Evolutionary conservation across 768 basidiomycete species (phyloP).

Genomic region (Sutorius australiensis): DNA sequence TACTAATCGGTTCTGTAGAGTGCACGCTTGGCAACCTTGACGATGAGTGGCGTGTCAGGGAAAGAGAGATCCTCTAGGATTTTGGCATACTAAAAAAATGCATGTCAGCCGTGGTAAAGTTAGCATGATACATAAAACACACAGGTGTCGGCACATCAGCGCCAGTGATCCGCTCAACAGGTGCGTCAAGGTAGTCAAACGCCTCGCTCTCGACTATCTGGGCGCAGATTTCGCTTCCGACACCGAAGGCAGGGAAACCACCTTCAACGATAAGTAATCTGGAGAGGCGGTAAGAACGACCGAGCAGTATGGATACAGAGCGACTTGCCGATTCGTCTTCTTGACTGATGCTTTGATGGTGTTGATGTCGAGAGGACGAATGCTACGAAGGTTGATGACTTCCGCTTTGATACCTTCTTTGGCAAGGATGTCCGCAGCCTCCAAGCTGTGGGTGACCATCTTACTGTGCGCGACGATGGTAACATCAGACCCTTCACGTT

Average conservation of each 20-base stretch:
- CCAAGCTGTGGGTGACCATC: conserved; percentile 93
- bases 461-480: conserved; percentile 98
- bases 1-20: conserved; percentile 82
- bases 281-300: conserved; percentile 3
- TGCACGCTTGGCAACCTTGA: conserved; percentile 92
- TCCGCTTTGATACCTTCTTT: conserved; percentile 98
- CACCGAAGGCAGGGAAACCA: conserved; percentile 98
- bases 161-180: conserved; percentile 96
- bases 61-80: conserved; percentile 88
- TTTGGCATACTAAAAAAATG: conserved; percentile 68
- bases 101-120: conserved; percentile 8
- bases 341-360: conserved; percentile 97
- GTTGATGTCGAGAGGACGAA: conserved; percentile 95
- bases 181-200: conserved; percentile 97
- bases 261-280: conserved; percentile 94
- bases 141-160: conserved; percentile 97
- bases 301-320: neutral
- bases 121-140: conserved; percentile 30
- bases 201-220: conserved; percentile 97
- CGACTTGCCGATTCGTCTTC: conserved; percentile 88
- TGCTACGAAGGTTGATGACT: conserved; percentile 94
- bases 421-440: conserved; percentile 88
- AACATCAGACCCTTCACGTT: conserved; percentile 87
- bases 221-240: conserved; percentile 97
- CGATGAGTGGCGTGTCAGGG: conserved; percentile 88